phyloP scores from a whole-genome alignment of 169 alveolate species.

The Eimeria sp. region DNA sequence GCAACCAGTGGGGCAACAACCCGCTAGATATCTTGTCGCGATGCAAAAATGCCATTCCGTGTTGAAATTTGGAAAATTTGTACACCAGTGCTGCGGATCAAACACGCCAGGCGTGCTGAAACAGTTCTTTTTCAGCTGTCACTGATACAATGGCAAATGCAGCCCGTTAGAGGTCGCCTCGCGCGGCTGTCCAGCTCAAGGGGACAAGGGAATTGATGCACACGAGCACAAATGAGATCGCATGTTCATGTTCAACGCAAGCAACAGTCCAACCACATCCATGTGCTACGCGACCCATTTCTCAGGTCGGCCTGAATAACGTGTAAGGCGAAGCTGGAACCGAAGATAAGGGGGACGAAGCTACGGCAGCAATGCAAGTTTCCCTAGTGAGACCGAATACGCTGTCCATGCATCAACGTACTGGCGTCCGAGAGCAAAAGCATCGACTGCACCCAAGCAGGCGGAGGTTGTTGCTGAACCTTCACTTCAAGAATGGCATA shows the following conservation, averaged over 20 bases:
- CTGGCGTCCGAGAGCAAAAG: slow-evolving; percentile 69
- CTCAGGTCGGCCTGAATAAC: background rate
- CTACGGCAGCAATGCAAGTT: background rate
- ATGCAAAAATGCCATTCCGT: slow-evolving; percentile 88
- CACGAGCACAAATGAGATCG: background rate
- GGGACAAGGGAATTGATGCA: background rate
- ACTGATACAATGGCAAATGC: background rate
- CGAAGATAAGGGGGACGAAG: background rate
- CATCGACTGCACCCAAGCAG: slow-evolving; percentile 87
- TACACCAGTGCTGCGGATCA: slow-evolving; percentile 82
- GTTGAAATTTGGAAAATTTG: slow-evolving; percentile 86
- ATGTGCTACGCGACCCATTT: background rate
- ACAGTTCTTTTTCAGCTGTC: background rate
- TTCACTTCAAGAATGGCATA: slow-evolving; percentile 88
- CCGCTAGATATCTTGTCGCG: slow-evolving; percentile 77
- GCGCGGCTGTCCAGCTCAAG: background rate
- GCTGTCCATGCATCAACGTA: background rate
- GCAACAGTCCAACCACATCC: background rate
- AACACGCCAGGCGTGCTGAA: background rate
- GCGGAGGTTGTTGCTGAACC: slow-evolving; percentile 84
- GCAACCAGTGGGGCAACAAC: slow-evolving; percentile 75
- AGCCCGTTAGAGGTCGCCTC: background rate
- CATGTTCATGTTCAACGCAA: background rate
- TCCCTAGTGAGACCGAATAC: background rate
- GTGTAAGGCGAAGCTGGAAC: background rate